These are phyloP conservation scores for Lindgomyces ingoldianus DNA, from an alignment of 495 filamentous ascomycete genomes.

Conservation along the genomic window DNA sequence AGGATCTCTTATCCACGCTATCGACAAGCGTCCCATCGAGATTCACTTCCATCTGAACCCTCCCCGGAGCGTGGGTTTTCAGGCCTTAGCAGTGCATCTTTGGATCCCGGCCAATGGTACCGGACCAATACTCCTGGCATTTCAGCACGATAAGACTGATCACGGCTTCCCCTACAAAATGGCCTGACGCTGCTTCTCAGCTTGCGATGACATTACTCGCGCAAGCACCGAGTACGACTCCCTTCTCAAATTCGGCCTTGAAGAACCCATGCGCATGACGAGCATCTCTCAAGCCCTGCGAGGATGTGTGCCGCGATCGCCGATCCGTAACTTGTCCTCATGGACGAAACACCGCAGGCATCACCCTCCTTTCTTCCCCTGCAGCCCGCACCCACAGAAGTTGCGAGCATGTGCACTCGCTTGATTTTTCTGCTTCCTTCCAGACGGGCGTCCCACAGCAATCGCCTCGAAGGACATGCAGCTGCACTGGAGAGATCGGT, in stretches of 20 bases:
- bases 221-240: neutral
- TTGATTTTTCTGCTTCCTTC: conserved; percentile 20
- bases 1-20: conserved; percentile 26
- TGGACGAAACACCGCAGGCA: conserved; percentile 10
- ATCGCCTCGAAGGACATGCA: too few species aligned
- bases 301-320: neutral
- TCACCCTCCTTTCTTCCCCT: conserved; percentile 10
- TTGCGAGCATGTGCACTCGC: conserved; percentile 13
- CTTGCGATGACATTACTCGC: neutral
- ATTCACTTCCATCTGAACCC: conserved; percentile 16
- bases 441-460: too few species aligned
- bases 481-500: conserved; percentile 31
- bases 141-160: neutral
- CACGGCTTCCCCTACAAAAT: neutral
- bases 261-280: conserved; percentile 5
- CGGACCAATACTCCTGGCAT: neutral
- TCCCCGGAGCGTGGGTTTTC: neutral
- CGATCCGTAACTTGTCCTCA: neutral
- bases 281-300: neutral
- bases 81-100: neutral
- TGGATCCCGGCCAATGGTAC: neutral
- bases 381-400: neutral
- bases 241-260: neutral
- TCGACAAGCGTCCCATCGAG: conserved; percentile 25
- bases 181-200: neutral